These are phyloP conservation scores for Tulasnella sp. DNA, from an alignment of 768 basidiomycete species.

Conservation along the genomic window DNA sequence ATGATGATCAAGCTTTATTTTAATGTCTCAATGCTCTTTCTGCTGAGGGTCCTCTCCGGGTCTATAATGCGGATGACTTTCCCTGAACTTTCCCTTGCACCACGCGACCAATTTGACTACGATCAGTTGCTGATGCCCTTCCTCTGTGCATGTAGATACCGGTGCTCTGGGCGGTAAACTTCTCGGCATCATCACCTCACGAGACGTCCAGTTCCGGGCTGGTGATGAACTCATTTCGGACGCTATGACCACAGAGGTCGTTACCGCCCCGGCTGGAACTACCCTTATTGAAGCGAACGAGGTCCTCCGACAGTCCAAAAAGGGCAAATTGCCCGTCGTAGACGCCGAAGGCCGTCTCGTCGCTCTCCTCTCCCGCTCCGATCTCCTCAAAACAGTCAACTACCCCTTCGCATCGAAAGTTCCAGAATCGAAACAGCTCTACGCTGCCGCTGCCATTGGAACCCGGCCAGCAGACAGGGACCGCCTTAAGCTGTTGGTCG, in stretches of 20 bases:
- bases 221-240: slow-evolving; percentile 55
- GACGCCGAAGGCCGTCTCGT: slow-evolving; percentile 57
- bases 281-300: slow-evolving; percentile 87
- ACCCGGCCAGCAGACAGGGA: slow-evolving; percentile 84
- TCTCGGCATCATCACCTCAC: slow-evolving; percentile 90
- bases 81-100: slow-evolving; percentile 41
- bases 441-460: slow-evolving; percentile 91
- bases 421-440: slow-evolving; percentile 86
- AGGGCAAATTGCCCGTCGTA: slow-evolving; percentile 90
- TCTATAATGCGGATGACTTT: neutral
- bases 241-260: slow-evolving; percentile 81
- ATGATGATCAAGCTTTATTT: slow-evolving; percentile 3
- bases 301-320: slow-evolving; percentile 92
- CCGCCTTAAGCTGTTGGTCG: slow-evolving; percentile 74
- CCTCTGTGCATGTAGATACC: slow-evolving; percentile 47
- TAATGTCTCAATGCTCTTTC: slow-evolving; percentile 7
- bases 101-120: slow-evolving; percentile 62
- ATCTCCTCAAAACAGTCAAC: slow-evolving; percentile 94
- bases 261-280: slow-evolving; percentile 81
- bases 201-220: slow-evolving; percentile 90
- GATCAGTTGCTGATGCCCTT: slow-evolving; percentile 25
- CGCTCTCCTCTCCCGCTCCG: slow-evolving; percentile 89
- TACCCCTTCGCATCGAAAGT: slow-evolving; percentile 92
- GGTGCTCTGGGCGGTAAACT: slow-evolving; percentile 85
- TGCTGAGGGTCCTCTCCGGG: slow-evolving; percentile 9